A percentile compares a stretch with the other conserved stretches of the same genome.
Conservation (phyloP, 768 basidiomycete species). For the Clitopilus passeckerianus region DNA sequence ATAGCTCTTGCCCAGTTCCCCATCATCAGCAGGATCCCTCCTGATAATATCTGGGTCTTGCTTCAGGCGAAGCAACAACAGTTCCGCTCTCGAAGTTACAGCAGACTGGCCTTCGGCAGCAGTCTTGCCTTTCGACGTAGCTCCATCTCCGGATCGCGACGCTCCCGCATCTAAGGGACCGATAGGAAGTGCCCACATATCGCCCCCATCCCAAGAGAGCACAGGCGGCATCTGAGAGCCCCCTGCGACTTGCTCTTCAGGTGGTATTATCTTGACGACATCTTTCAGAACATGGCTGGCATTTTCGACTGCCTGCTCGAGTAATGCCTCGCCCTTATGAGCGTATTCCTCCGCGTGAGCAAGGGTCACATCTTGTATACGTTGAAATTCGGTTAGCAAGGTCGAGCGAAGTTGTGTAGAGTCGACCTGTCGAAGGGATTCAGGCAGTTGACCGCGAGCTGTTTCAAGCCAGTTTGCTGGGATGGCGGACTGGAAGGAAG, state of each 20-base stretch:
- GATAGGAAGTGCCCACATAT: conserved; percentile 76
- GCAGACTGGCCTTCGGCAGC: conserved; percentile 38
- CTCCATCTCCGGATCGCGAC: background rate
- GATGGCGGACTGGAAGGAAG: conserved; percentile 68
- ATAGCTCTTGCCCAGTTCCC: conserved; percentile 48
- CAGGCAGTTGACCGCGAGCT: conserved; percentile 65
- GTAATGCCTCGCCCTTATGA: conserved; percentile 61
- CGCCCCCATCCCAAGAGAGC: conserved; percentile 78
- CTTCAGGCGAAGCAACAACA: conserved; percentile 66
- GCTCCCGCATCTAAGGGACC: conserved; percentile 18
- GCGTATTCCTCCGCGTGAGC: conserved; percentile 83
- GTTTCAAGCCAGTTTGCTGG: conserved; percentile 70
- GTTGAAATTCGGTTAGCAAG: conserved; percentile 61
- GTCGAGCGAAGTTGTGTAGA: conserved; percentile 62
- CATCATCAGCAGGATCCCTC: conserved; percentile 70
- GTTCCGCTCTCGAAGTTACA: conserved; percentile 72
- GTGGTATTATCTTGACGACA: conserved; percentile 90
- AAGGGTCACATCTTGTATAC: conserved; percentile 70
- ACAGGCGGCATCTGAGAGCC: conserved; percentile 21
- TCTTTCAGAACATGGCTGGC: conserved; percentile 80
- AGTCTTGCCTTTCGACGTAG: conserved; percentile 18
- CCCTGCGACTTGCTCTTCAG: conserved; percentile 38
- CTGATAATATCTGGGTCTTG: conserved; percentile 72
- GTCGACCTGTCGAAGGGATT: conserved; percentile 62
- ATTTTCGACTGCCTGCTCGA: conserved; percentile 71